These are phyloP conservation scores for Pestalotiopsis sp. DNA, from an alignment of 2,329 filamentous ascomycete species.

Conservation along the genomic window DNA sequence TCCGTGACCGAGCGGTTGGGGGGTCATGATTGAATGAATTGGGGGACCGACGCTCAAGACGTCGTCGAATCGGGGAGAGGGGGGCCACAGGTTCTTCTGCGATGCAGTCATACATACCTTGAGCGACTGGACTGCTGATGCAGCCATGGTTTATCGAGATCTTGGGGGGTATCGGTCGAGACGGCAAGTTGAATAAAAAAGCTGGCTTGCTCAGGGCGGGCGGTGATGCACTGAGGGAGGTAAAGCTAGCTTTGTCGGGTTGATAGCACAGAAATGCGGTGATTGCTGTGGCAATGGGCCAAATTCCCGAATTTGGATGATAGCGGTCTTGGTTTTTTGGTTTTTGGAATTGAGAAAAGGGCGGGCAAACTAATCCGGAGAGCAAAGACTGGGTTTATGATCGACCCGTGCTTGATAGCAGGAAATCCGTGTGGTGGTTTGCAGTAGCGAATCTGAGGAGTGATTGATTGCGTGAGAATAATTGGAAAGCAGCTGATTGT, in stretches of 20 bases:
- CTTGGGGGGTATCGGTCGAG: constrained; percentile 18
- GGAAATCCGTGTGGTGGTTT: background rate
- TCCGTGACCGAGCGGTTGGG: background rate
- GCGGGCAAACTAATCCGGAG: background rate
- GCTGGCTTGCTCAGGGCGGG: background rate
- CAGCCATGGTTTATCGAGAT: constrained; percentile 65
- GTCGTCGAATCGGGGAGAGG: constrained; percentile 7
- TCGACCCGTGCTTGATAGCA: background rate
- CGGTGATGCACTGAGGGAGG: background rate
- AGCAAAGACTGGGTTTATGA: background rate
- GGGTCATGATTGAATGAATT: constrained; percentile 9
- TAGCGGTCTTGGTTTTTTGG: background rate
- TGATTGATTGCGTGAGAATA: constrained; percentile 13
- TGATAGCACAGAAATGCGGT: constrained; percentile 9
- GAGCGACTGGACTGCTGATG: constrained; percentile 84
- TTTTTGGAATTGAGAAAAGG: background rate
- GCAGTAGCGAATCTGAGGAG: background rate
- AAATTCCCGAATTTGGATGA: constrained; percentile 7
- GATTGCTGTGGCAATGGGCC: constrained; percentile 11
- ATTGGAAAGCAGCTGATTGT: background rate
- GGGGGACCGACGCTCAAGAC: constrained; percentile 7
- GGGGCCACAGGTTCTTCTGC: background rate
- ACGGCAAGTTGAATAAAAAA: constrained; percentile 17
- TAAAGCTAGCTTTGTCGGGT: background rate
- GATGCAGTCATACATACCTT: constrained; percentile 64